A percentile compares a stretch with the other conserved stretches of the same genome.
These are phyloP conservation scores for Blastobotrys peoriensis DNA, from an alignment of 805 yeast genomes.

Conservation along the genomic window DNA sequence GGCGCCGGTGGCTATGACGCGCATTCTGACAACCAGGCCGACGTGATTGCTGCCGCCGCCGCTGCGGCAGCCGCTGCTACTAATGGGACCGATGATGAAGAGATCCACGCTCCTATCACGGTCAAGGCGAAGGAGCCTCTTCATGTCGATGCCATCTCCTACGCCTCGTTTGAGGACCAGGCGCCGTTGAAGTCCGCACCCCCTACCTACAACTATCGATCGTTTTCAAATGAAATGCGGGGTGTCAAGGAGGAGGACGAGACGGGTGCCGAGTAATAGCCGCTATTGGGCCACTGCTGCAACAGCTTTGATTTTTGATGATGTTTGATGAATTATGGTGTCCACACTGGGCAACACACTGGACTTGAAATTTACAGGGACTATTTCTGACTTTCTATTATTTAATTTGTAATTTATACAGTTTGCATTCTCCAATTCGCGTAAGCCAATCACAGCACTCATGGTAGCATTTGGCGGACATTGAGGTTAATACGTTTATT, in stretches of 20 bases:
- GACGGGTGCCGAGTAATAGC: no score
- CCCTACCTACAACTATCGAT: conserved; percentile 3
- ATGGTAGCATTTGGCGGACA: conserved; percentile 35
- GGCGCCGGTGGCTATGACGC: not conserved
- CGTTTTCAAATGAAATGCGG: not conserved
- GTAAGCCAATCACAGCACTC: not conserved
- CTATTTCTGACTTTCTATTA: not conserved
- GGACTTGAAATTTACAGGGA: not conserved
- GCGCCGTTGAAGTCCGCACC: conserved; percentile 4
- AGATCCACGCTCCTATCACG: not conserved
- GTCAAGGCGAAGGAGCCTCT: not conserved
- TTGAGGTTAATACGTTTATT: conserved; percentile 35
- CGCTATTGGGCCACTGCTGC: no score
- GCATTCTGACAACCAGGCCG: not conserved
- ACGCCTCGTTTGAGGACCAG: conserved; percentile 1
- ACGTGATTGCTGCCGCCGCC: not conserved
- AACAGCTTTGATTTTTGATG: no score
- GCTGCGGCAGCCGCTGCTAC: not conserved
- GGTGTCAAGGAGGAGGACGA: not conserved
- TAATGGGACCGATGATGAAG: not conserved
- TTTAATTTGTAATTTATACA: not conserved
- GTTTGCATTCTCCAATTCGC: not conserved
- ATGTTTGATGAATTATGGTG: no score
- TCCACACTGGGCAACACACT: no score
- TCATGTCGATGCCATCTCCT: not conserved